phyloP scores from a whole-genome alignment of 2,329 filamentous ascomycete genomes.

The Chrysosporium keratinophilum region DNA sequence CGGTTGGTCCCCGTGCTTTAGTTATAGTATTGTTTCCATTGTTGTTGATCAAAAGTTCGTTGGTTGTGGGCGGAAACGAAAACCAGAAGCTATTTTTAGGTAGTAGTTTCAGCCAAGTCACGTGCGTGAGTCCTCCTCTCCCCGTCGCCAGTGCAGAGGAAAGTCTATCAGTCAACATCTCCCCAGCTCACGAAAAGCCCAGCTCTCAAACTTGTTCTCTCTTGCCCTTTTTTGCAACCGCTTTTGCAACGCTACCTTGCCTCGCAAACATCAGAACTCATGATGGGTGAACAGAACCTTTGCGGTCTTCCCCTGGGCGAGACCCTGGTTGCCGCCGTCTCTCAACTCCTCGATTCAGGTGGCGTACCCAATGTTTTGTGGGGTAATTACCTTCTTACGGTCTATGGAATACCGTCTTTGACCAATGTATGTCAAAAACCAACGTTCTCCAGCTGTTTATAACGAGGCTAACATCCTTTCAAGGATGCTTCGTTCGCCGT shows the following conservation, averaged over 20 bases:
- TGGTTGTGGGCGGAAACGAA: too few species aligned
- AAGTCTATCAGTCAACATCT: not conserved
- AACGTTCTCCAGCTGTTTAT: too few species aligned
- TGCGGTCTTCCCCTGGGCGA: not conserved
- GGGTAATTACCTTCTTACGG: slow-evolving; percentile 24
- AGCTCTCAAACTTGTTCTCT: not conserved
- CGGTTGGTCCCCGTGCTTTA: too few species aligned
- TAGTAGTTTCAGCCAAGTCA: not conserved
- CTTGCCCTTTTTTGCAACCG: slow-evolving; percentile 4
- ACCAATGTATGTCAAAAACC: slow-evolving; percentile 4
- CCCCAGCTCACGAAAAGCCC: not conserved
- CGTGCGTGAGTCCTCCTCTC: not conserved
- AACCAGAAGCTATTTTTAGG: too few species aligned
- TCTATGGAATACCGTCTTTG: slow-evolving; percentile 21
- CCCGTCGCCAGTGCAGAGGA: not conserved
- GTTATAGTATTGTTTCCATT: too few species aligned
- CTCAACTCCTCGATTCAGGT: slow-evolving; percentile 16
- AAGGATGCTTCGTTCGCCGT: slow-evolving; percentile 14
- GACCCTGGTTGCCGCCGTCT: slow-evolving; percentile 11
- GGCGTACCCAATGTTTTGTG: slow-evolving; percentile 21
- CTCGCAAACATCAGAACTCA: not conserved
- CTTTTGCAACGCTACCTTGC: not conserved
- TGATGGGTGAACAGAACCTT: slow-evolving; percentile 1
- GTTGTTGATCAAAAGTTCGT: too few species aligned
- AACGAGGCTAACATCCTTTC: not conserved